Conservation (phyloP, 129 eudicot genomes). For the Sambucus nigra region DNA sequence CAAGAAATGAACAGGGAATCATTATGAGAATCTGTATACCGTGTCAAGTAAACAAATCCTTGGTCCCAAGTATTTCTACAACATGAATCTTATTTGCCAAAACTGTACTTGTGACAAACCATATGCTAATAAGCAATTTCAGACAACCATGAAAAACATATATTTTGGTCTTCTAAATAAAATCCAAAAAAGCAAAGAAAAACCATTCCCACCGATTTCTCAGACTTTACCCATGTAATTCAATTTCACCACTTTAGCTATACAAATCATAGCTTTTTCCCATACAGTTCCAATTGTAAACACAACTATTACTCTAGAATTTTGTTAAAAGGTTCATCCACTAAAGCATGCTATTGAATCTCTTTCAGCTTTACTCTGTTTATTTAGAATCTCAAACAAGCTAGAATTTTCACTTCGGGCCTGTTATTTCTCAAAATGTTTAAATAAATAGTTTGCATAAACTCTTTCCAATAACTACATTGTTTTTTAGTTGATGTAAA, state of each 20-base stretch:
- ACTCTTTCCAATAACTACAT: not conserved
- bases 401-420: not conserved
- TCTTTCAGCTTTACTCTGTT: too few relatives aligned
- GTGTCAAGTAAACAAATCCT: too few relatives aligned
- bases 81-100: too few relatives aligned
- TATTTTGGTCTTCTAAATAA: too few relatives aligned
- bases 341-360: not conserved
- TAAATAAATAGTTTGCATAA: not conserved
- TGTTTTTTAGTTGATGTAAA: conserved; percentile 6
- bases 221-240: not conserved
- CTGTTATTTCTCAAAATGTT: not conserved
- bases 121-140: too few relatives aligned
- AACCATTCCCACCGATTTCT: not conserved
- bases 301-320: not conserved
- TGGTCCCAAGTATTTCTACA: too few relatives aligned
- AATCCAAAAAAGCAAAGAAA: not conserved
- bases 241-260: not conserved
- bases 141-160: too few relatives aligned
- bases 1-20: too few relatives aligned
- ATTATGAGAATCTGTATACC: too few relatives aligned
- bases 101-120: too few relatives aligned
- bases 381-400: not conserved
- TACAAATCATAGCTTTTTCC: not conserved
- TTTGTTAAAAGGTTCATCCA: not conserved
- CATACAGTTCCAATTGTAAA: not conserved